These are phyloP conservation scores for Pilaira anomala DNA, from an alignment of 192 early-diverging fungal species.

Conservation along the genomic window DNA sequence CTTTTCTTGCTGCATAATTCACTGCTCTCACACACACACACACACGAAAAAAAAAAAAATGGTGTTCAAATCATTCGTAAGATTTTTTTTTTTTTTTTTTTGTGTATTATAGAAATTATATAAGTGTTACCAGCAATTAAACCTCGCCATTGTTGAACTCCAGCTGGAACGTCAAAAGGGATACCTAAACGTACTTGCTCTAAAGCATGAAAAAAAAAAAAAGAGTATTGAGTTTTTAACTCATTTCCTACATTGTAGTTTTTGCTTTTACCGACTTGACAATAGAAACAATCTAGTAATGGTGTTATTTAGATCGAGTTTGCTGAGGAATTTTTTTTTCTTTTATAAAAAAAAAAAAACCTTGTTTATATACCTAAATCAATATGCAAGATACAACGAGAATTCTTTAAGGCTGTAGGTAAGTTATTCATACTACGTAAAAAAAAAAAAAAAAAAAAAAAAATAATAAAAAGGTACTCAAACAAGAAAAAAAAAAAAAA, in stretches of 20 bases:
- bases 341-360: not conserved
- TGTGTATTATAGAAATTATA: conserved; percentile 9
- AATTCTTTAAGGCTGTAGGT: conserved; percentile 20
- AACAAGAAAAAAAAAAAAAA: too few species aligned
- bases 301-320: not conserved
- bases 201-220: conserved; percentile 16
- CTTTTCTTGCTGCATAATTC: conserved; percentile 81
- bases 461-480: too few species aligned
- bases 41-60: too few species aligned
- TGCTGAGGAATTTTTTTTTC: not conserved
- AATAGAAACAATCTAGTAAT: conserved; percentile 67
- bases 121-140: conserved; percentile 63
- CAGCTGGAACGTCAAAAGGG: conserved; percentile 63
- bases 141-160: conserved; percentile 89
- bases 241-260: not conserved
- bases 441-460: not conserved
- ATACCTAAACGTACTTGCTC: conserved; percentile 72
- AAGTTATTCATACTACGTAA: conserved; percentile 18
- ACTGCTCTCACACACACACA: too few species aligned
- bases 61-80: too few species aligned
- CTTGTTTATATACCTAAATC: conserved; percentile 39
- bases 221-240: not conserved
- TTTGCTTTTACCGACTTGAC: conserved; percentile 73
- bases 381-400: conserved; percentile 35
- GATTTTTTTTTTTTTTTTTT: too few species aligned